Percentiles rank a stretch among this genome's conserved stretches.
These are phyloP conservation scores for Paramecium biaurelia DNA, from an alignment of 73 alveolate species.

Conservation along the genomic window DNA sequence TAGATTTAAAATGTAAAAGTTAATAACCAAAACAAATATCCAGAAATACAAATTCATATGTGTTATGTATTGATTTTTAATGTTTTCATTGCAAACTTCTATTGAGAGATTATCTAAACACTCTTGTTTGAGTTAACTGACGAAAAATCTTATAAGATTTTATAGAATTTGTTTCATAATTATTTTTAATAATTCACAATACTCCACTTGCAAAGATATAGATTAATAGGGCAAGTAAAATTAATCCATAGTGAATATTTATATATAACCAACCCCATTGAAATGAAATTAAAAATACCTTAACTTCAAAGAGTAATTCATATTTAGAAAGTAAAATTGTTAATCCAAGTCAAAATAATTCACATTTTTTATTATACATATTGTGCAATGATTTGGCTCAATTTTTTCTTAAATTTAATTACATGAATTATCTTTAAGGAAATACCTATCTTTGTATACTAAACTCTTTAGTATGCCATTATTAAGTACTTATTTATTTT, in stretches of 20 bases:
- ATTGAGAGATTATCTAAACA: not conserved
- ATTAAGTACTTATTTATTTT: too few relatives aligned
- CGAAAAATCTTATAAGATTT: not conserved
- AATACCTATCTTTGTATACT: not conserved
- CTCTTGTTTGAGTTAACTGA: not conserved
- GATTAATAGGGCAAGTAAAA: not conserved
- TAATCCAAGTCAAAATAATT: conserved; percentile 4
- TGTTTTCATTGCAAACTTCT: not conserved
- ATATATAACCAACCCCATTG: too few relatives aligned
- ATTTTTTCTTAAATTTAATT: not conserved
- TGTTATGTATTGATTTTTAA: too few relatives aligned
- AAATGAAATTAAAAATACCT: not conserved
- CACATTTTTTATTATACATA: not conserved
- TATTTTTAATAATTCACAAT: not conserved
- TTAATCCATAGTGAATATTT: too few relatives aligned
- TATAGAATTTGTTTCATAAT: not conserved
- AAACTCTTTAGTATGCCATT: not conserved
- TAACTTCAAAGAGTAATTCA: not conserved
- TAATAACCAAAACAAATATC: not conserved
- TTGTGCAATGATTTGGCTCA: not conserved
- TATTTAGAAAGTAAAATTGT: not conserved
- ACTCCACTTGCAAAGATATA: not conserved
- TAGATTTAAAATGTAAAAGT: not conserved
- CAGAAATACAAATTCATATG: not conserved
- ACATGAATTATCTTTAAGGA: not conserved